Evolutionary conservation across 2,329 filamentous ascomycete species (phyloP), one percentile per base, ranked within the genome.

Genomic region (Ophiostoma montium): DNA sequence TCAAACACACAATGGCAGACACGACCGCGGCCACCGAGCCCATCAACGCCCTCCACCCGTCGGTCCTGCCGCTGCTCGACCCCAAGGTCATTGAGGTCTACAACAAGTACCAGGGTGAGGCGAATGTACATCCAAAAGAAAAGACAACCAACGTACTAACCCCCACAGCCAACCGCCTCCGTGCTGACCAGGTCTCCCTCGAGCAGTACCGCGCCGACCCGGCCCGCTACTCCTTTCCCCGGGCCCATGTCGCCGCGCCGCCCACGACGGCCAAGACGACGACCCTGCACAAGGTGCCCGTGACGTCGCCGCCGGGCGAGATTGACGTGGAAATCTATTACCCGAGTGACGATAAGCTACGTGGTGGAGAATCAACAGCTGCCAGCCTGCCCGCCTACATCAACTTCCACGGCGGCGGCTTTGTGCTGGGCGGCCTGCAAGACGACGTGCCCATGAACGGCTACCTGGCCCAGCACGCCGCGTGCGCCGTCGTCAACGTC

Each of bases 401-500:
- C 42, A 47, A 54, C 50, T 52, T 47, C 35, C 52, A 54, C 23
- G 52, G 52, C 33, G 52, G 52, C 16, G 52, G 52, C n/a, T 52
- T 52, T 19, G 52, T 54, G 2, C 19, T 52, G 1, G 52, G 52
- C 10, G 48, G 46, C 12, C 50, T 52, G 4, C 33, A 21, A 27
- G 52, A 52, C 46, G 52, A 54, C 30, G 48, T 50, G 13, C 15
- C 52, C 15, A 16, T 54, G 32, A 36, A 33, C 27, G 48, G 48
- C 5, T 42, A 15, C 10, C 15, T 49, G 16, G 43, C 35, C 42
- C 30, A 46, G 36, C n/a, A 23, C 18, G 13, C 46, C 1, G 35
- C 21, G n/a, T 54, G 52, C 12, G 4, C 50, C 16, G 48, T 52
- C 2, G 48, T 47, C 43, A 52, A 52, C 50, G 66, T 72, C 1